These are phyloP conservation scores for Colletotrichum brevisporum DNA, from an alignment of 2,329 filamentous ascomycete species.

Conservation along the genomic window DNA sequence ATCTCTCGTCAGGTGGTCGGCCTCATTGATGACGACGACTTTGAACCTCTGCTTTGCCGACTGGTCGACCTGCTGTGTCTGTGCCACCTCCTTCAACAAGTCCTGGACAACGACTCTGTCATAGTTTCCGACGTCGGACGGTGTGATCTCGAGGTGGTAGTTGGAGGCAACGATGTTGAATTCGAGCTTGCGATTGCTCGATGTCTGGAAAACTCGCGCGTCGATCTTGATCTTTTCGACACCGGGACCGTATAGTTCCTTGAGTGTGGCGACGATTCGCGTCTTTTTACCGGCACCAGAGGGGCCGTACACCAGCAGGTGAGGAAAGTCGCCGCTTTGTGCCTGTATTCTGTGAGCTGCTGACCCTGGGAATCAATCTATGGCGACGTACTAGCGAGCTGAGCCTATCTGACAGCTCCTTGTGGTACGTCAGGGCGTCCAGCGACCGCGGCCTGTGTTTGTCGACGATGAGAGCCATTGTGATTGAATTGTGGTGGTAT, in stretches of 20 bases:
- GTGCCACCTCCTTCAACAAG: slow-evolving; percentile 95
- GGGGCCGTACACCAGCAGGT: slow-evolving; percentile 96
- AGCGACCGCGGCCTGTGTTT: slow-evolving; percentile 82
- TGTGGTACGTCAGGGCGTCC: slow-evolving; percentile 86
- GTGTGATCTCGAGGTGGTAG: slow-evolving; percentile 98
- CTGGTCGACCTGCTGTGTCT: slow-evolving; percentile 98
- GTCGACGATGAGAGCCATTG: slow-evolving; percentile 79
- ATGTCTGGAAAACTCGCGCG: slow-evolving; percentile 95
- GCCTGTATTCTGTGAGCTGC: slow-evolving; percentile 70
- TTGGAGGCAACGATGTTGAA: slow-evolving; percentile 99
- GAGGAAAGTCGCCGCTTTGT: slow-evolving; percentile 96
- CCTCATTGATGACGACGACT: slow-evolving; percentile 99
- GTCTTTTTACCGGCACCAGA: slow-evolving; percentile 99
- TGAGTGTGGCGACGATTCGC: slow-evolving; percentile 92
- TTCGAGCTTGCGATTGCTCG: slow-evolving; percentile 95
- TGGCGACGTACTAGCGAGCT: slow-evolving; percentile 79
- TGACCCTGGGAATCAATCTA: neutral
- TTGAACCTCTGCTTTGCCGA: slow-evolving; percentile 94
- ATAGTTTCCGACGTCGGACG: slow-evolving; percentile 95
- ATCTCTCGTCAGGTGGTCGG: slow-evolving; percentile 92
- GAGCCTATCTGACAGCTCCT: slow-evolving; percentile 88
- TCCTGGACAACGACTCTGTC: slow-evolving; percentile 97
- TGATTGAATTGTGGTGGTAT: slow-evolving; percentile 38
- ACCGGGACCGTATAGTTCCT: slow-evolving; percentile 93
- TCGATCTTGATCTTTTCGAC: slow-evolving; percentile 99